Evolutionary conservation across 139 green algal species (phyloP), one percentile per base, ranked within the genome.

Genomic region (Nannochloris sp.): DNA sequence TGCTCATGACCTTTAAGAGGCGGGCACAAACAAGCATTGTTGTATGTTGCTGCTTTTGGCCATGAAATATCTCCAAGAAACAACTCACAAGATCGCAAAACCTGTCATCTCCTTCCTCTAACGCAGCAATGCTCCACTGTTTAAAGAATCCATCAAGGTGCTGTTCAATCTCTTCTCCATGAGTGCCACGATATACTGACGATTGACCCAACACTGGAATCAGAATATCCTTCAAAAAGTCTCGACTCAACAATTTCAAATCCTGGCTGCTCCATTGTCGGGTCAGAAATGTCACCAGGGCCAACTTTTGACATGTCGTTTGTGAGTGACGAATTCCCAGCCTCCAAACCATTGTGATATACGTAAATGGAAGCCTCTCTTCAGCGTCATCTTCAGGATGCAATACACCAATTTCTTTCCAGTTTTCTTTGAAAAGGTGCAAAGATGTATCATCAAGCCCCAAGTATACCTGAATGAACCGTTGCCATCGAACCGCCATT

Each of bases 361-460:
- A 70, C 3, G 9, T 12, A 6, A 70, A 44, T 6, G 63, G 63
- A 10, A 70, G 48, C 13, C 20, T 9, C 59, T 31, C 25, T 0
- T 17, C 16, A 16, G 20, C 10, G 12, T 49, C 29, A 8, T 31
- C 61, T 4, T 28, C 33, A 1, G 61, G 68, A 53, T 70, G 68
- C 51, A 75, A 55, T 14, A 20, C 20, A 13, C 71, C 62, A 1
- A 75, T 60, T 31, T 70, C 67, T 1, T 26, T 13, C 62, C 44
- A 62, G 10, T 28, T 37, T 36, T 20, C 68, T 28, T 55, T 40
- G 10, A 72, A 51, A 1, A 76, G 55, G n/a, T 76, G 70, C 20
- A 65, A 28, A 0, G 63, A 55, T 17, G 57, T 59, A 56, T 76
- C 63, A 17, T 76, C 70, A 28, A 72, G 13, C 25, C 25, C 49